phyloP scores from a whole-genome alignment of 2,329 filamentous ascomycete species.

The Didymella arachidicola region DNA sequence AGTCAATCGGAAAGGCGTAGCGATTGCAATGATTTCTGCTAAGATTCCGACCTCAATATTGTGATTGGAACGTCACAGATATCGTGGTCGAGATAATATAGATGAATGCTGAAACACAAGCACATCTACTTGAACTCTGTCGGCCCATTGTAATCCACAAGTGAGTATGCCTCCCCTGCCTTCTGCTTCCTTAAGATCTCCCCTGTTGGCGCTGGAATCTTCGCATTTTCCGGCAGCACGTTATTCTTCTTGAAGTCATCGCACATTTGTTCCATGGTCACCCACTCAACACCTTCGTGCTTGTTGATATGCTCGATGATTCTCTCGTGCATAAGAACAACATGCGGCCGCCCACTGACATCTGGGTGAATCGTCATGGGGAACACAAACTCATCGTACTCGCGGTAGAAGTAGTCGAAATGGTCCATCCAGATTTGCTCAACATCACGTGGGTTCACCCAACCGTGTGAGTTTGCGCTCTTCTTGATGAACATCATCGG shows the following conservation, averaged over 20 bases:
- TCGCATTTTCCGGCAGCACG: slow-evolving; percentile 62
- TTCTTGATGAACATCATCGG: slow-evolving; percentile 77
- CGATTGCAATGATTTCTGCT: background rate
- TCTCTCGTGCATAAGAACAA: slow-evolving; percentile 74
- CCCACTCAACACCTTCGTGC: slow-evolving; percentile 69
- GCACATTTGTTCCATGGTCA: slow-evolving; percentile 74
- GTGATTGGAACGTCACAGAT: background rate
- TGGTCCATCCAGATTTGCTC: slow-evolving; percentile 71
- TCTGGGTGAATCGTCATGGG: slow-evolving; percentile 81
- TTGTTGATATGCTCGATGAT: slow-evolving; percentile 74
- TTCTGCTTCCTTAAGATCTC: slow-evolving; percentile 58
- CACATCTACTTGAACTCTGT: slow-evolving; percentile 11
- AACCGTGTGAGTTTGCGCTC: slow-evolving; percentile 69
- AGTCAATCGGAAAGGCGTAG: background rate
- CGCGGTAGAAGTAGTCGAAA: slow-evolving; percentile 76
- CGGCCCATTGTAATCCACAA: slow-evolving; percentile 32
- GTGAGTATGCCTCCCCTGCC: slow-evolving; percentile 39
- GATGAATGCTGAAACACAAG: background rate
- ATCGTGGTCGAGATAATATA: background rate
- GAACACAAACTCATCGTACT: slow-evolving; percentile 79
- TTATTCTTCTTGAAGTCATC: slow-evolving; percentile 76
- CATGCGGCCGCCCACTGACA: slow-evolving; percentile 69
- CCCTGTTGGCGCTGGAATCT: slow-evolving; percentile 65
- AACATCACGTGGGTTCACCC: slow-evolving; percentile 61
- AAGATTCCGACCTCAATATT: background rate